Percentiles rank a stretch among this genome's conserved stretches.
phyloP scores from a whole-genome alignment of 495 filamentous ascomycete genomes.

The Tuber indicum region DNA sequence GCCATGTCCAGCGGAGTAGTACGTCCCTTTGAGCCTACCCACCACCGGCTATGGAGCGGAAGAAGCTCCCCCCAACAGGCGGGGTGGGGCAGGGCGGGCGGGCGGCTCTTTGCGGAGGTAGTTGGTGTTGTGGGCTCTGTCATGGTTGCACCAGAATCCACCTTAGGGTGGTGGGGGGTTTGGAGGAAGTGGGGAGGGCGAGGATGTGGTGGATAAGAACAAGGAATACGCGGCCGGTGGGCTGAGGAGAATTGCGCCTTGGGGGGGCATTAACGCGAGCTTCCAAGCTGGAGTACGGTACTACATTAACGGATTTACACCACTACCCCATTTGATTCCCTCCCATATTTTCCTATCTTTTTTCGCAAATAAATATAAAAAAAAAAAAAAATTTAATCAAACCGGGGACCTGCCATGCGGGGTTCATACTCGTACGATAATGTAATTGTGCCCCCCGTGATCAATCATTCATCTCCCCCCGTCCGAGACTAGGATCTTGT shows the following conservation, averaged over 20 bases:
- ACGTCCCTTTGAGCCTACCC: conserved; percentile 47
- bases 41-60: conserved; percentile 53
- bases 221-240: too few relatives aligned
- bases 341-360: not conserved
- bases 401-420: not conserved
- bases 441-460: not conserved
- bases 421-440: not conserved
- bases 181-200: too few relatives aligned
- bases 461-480: not conserved
- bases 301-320: too few relatives aligned
- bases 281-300: too few relatives aligned
- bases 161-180: conserved; percentile 32
- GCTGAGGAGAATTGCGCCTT: not conserved
- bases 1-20: conserved; percentile 55
- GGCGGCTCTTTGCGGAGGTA: conserved; percentile 57
- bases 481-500: not conserved
- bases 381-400: too few relatives aligned
- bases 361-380: not conserved
- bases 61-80: conserved; percentile 52
- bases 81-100: conserved; percentile 50
- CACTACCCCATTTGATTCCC: too few relatives aligned
- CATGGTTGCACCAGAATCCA: conserved; percentile 55
- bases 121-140: conserved; percentile 48
- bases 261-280: too few relatives aligned
- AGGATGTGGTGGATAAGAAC: too few relatives aligned